Evolutionary conservation across 2,329 filamentous ascomycete species (phyloP), one percentile per base, ranked within the genome.

Genomic region (Microsporum audouinii): DNA sequence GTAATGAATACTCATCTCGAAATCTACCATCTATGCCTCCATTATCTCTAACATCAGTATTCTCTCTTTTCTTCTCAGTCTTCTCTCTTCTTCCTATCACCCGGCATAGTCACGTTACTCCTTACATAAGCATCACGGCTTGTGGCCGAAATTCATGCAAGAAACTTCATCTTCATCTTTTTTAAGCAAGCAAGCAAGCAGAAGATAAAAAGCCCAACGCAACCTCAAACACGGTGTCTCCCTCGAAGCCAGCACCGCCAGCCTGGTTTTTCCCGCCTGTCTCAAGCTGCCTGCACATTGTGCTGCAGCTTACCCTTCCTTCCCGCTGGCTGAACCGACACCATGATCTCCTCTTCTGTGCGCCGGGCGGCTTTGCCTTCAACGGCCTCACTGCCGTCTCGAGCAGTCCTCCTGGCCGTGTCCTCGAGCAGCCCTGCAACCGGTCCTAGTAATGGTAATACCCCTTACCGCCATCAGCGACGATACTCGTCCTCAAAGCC

Each of bases 401-500:
- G 41, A 66, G 61, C 51, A 65, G 69, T 74, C 63, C 69, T 69
- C 57, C 63, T 62, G 43, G 60, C 65, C 29, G 61, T 69, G 51
- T 67, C 70, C 38, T 69, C 70, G 23, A 68, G 14, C 49, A 55
- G 33, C 14, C 31, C 49, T 55, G n/a, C 27, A n/a, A 14, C 49
- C 64, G 67, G 68, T 59, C 64, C 73, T 65, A 45, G 60, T 63
- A 66, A 68, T 61, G 70, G 71, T 62, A 71, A 71, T 55, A 67
- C 57, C n/a, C 39, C 39, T 6, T 49, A 47, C 57, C 60, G 56
- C 61, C 76, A 77, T 65, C 76, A 78, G 66, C 73, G 76, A 63
- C 73, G 76, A 61, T 77, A 78, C 69, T 78, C 77, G 49, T 78
- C 76, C 39, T 78, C 76, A n/a, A 79, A 79, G 65, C 76, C 74